phyloP scores from a whole-genome alignment of 441 rosid species.

The Syzygium syzygioides region DNA sequence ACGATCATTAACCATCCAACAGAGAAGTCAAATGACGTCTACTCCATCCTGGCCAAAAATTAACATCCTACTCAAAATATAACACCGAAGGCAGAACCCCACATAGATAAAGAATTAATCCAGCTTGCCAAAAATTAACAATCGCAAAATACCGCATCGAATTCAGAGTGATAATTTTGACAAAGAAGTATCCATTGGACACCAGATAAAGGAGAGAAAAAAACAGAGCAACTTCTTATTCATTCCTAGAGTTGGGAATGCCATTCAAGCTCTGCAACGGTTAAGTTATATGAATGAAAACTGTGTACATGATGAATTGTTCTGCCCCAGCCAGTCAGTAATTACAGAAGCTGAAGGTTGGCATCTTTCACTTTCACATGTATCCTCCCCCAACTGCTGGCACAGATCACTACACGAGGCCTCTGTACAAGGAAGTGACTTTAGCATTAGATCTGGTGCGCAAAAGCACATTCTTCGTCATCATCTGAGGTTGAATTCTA shows the following conservation, averaged over 20 bases:
- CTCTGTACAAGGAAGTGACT: neutral
- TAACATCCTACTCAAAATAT: neutral
- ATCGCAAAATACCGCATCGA: neutral
- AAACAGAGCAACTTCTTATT: neutral
- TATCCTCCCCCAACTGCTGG: conserved; percentile 13
- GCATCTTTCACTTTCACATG: neutral
- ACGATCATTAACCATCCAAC: neutral
- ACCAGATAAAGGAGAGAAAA: neutral
- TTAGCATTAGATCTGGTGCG: neutral
- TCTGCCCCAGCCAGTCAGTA: conserved; percentile 14
- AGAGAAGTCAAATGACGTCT: neutral
- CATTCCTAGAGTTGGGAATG: neutral
- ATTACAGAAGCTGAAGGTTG: conserved; percentile 21
- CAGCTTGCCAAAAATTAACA: neutral
- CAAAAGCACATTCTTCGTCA: neutral
- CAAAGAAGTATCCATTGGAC: neutral
- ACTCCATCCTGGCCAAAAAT: neutral
- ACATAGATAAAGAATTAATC: neutral
- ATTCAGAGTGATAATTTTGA: neutral
- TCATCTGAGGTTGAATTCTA: neutral
- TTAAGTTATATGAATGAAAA: neutral
- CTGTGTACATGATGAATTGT: neutral
- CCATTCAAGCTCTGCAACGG: neutral
- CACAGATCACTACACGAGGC: neutral
- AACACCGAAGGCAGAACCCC: neutral